Evolutionary conservation across 2,329 filamentous ascomycete species (phyloP).

Genomic region (Colletotrichum noveboracense): DNA sequence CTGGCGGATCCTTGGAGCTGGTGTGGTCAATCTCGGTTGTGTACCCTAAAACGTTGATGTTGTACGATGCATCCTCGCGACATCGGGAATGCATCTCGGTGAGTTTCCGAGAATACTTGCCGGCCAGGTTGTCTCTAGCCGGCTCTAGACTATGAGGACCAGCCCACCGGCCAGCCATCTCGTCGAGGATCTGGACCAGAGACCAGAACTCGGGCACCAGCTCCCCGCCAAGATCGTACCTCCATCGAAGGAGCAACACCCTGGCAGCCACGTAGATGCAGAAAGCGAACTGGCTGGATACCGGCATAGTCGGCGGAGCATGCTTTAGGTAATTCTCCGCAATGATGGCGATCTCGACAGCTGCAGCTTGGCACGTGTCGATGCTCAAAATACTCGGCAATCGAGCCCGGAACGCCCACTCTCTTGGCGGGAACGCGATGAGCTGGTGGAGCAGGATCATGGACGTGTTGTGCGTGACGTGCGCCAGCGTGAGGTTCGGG

Average conservation of each 20-base stretch:
- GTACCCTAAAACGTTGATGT: constrained; percentile 6
- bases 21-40: constrained; percentile 9
- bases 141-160: constrained; percentile 9
- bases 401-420: constrained; percentile 37
- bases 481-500: constrained; percentile 51
- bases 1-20: background rate
- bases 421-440: constrained; percentile 44
- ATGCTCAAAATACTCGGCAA: constrained; percentile 46
- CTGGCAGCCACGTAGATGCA: constrained; percentile 46
- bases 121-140: constrained; percentile 9
- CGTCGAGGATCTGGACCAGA: constrained; percentile 25
- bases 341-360: constrained; percentile 47
- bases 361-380: constrained; percentile 48
- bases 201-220: constrained; percentile 29
- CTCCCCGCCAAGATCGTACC: constrained; percentile 24
- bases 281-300: constrained; percentile 44
- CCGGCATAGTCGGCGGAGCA: constrained; percentile 26
- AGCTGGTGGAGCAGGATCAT: constrained; percentile 52
- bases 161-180: constrained; percentile 26
- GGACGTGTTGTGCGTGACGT: constrained; percentile 51
- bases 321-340: constrained; percentile 44
- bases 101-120: constrained; percentile 22
- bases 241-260: constrained; percentile 39
- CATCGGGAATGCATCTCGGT: constrained; percentile 20
- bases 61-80: constrained; percentile 6